phyloP scores from a whole-genome alignment of 495 filamentous ascomycete species.

The Penicillium crystallinum region DNA sequence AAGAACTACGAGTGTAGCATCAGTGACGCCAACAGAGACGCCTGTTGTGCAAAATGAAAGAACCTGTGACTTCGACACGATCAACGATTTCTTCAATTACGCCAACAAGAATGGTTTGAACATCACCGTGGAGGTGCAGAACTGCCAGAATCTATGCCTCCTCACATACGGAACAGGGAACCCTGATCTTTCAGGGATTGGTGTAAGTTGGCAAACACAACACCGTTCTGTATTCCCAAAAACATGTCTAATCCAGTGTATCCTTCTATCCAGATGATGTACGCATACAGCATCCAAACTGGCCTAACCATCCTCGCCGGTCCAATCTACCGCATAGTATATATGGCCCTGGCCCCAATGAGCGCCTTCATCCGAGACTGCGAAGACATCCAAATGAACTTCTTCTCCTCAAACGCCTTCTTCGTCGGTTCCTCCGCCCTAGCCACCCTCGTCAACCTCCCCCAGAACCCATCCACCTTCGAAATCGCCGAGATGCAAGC shows the following conservation, averaged over 20 bases:
- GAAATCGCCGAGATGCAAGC: neutral
- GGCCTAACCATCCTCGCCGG: neutral
- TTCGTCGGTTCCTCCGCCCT: neutral
- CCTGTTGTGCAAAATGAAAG: neutral
- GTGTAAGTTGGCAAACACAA: neutral
- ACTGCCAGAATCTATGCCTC: neutral
- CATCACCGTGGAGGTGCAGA: neutral
- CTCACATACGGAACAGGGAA: neutral
- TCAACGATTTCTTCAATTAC: neutral
- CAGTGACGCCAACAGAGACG: neutral
- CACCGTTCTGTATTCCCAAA: no score
- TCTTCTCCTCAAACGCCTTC: neutral
- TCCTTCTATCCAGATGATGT: neutral
- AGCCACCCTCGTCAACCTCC: neutral
- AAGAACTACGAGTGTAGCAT: neutral
- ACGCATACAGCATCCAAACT: neutral
- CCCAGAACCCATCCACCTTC: neutral
- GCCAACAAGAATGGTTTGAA: neutral
- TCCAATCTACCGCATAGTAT: neutral
- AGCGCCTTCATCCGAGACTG: neutral
- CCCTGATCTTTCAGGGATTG: conserved; percentile 2
- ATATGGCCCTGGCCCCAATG: neutral
- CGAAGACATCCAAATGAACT: neutral
- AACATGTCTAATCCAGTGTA: no score
- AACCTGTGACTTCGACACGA: neutral